Evolutionary conservation across 768 basidiomycete species (phyloP).

Genomic region (Naganishia vaughanmartiniae): DNA sequence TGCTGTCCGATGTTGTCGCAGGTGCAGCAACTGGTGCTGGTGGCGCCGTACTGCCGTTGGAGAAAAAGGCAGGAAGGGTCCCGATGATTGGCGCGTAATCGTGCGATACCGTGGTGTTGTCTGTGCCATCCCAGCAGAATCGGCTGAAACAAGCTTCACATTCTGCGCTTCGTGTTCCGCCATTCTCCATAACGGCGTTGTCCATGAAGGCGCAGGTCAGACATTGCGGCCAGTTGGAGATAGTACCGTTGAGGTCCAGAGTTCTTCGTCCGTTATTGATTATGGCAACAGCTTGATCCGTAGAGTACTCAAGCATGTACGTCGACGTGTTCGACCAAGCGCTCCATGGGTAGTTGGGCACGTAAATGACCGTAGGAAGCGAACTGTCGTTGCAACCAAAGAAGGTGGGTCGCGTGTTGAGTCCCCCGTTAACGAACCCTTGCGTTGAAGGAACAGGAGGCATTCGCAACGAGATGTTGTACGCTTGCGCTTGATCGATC

Average conservation of each 20-base stretch:
- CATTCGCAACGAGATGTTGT: slow-evolving; percentile 41
- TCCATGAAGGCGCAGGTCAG: slow-evolving; percentile 69
- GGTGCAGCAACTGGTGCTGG: background rate
- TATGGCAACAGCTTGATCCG: slow-evolving; percentile 60
- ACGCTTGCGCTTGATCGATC: slow-evolving; percentile 22
- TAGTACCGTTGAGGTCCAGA: slow-evolving; percentile 59
- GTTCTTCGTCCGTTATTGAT: slow-evolving; percentile 62
- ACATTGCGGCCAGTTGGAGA: slow-evolving; percentile 63
- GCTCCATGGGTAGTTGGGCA: slow-evolving; percentile 64
- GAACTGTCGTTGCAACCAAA: slow-evolving; percentile 66
- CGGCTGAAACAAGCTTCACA: slow-evolving; percentile 49
- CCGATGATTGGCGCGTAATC: slow-evolving; percentile 46
- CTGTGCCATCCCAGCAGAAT: slow-evolving; percentile 50
- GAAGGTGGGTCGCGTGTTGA: slow-evolving; percentile 59
- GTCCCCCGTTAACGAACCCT: slow-evolving; percentile 49
- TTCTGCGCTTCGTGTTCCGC: slow-evolving; percentile 38
- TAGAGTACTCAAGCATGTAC: slow-evolving; percentile 63
- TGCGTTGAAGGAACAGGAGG: slow-evolving; percentile 46
- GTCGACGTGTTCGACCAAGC: slow-evolving; percentile 62
- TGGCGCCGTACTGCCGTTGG: slow-evolving; percentile 9
- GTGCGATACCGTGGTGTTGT: slow-evolving; percentile 38
- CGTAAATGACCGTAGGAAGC: slow-evolving; percentile 69
- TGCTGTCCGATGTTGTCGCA: too few species aligned
- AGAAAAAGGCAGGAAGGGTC: slow-evolving; percentile 38
- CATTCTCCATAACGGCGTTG: slow-evolving; percentile 49